Evolutionary conservation across 257 asterid species (phyloP).

Genomic region (Hygrophila difformis): DNA sequence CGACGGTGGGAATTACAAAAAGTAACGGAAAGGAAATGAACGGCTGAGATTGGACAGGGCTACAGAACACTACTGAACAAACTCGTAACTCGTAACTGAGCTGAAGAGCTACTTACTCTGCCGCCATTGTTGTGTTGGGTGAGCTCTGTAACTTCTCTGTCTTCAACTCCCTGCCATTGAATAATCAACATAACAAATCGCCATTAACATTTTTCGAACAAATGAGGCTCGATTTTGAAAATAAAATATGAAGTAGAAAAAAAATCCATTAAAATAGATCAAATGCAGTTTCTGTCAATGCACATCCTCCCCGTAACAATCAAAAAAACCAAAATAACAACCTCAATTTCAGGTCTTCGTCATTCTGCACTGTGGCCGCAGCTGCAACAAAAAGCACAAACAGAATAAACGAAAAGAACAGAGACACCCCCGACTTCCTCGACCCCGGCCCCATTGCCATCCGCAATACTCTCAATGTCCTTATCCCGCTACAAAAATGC

Average conservation of each 20-base stretch:
- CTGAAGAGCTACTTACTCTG: slow-evolving; percentile 36
- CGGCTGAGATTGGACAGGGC: slow-evolving; percentile 22
- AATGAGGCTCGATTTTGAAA: slow-evolving; percentile 4
- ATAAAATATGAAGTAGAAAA: neutral
- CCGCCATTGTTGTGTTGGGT: slow-evolving; percentile 70
- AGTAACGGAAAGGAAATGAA: slow-evolving; percentile 17
- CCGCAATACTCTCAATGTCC: slow-evolving; percentile 11
- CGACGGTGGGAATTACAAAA: slow-evolving; percentile 25
- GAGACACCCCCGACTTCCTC: slow-evolving; percentile 29
- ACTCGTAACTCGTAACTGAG: slow-evolving; percentile 9
- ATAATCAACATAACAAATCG: neutral
- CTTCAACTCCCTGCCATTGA: slow-evolving; percentile 31
- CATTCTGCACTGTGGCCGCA: slow-evolving; percentile 23
- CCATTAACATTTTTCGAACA: neutral
- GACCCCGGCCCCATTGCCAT: slow-evolving; percentile 20
- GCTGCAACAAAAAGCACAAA: slow-evolving; percentile 30
- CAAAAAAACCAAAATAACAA: neutral
- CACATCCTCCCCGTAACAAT: neutral
- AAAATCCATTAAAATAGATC: neutral
- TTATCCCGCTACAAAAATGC: slow-evolving; percentile 7
- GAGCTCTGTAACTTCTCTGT: slow-evolving; percentile 44
- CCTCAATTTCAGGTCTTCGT: slow-evolving; percentile 32
- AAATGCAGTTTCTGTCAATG: slow-evolving; percentile 1
- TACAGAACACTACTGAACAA: neutral
- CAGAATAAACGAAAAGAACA: slow-evolving; percentile 34